Evolutionary conservation across 805 yeast genomes (phyloP).

Genomic region (Spathaspora sp.): DNA sequence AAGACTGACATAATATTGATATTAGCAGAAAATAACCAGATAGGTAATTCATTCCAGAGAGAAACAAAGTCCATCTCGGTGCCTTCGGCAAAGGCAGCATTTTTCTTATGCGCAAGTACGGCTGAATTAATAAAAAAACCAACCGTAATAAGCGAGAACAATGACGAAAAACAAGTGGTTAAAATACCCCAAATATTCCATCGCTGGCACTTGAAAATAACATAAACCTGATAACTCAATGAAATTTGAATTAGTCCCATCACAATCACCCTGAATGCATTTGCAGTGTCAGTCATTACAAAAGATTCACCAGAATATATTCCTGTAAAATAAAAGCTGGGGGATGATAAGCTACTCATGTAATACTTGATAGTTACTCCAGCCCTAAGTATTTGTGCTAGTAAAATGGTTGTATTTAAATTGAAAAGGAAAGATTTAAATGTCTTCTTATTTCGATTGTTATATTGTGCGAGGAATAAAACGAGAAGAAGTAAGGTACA

Average conservation of each 20-base stretch:
- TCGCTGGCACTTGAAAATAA: constrained; percentile 53
- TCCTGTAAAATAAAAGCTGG: constrained; percentile 41
- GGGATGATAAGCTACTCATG: constrained; percentile 47
- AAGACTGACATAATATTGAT: constrained; percentile 59
- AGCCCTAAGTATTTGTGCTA: constrained; percentile 56
- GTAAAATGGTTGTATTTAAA: constrained; percentile 62
- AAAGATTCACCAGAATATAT: constrained; percentile 30
- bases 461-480: constrained; percentile 2
- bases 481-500: constrained; percentile 6
- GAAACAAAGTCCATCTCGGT: constrained; percentile 35
- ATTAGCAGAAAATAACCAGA: constrained; percentile 66
- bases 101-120: constrained; percentile 14
- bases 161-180: constrained; percentile 34
- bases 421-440: constrained; percentile 45
- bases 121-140: constrained; percentile 57
- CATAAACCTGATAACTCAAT: constrained; percentile 65
- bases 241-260: constrained; percentile 61
- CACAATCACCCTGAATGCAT: constrained; percentile 56
- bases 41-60: constrained; percentile 40
- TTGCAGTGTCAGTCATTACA: constrained; percentile 56
- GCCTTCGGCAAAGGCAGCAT: neutral
- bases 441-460: constrained; percentile 1
- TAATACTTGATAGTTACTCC: constrained; percentile 55
- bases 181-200: constrained; percentile 37
- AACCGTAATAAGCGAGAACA: constrained; percentile 47